Base-by-base conservation (phyloP, 352 stramenopile species). In the Phytophthora hibernalis region DNA sequence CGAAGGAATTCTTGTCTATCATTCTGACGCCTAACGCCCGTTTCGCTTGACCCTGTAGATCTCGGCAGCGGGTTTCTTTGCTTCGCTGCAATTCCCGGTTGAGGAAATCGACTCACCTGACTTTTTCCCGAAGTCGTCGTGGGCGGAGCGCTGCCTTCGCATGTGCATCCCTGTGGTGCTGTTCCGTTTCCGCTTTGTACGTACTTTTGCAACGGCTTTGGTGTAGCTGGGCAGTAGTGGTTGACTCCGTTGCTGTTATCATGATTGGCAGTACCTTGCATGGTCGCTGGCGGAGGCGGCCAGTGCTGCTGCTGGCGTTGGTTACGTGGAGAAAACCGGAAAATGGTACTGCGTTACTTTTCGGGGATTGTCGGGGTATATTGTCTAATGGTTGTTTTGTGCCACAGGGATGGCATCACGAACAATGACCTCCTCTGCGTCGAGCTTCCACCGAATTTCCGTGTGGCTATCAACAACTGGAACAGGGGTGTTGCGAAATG, bases 391-490 rank as follows among this genome's bases (percentile, higher is more conserved):
- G 12, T 20, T 60, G 12, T 22, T 10, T 54, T 38, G 8, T 48
- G n/a, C 31, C 16, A 33, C 51, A 93, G 85, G 87, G 85, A 94
- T 63, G 88, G 88, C 15, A 91, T 96, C 68, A 94, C 80, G 18
- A 96, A 94, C 74, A 94, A 94, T 57, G 82, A 94, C 59, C 79
- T 96, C 38, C 61, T 96, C 5, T 92, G 83, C 37, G 88, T 96
- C 9, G 88, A 96, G 59, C n/a, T 93, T 2, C 88, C 88, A n/a
- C 85, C 80, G n/a, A 96, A 90, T 65, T 77, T 96, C 53, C 88
- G 88, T 44, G 86, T 93, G 18, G 86, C 83, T 21, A 94, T 94
- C 62, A 96, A 96, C 76, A 93, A 91, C 73, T 96, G 88, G 88
- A 96, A 96, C 72, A 96, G 90, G 45, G 87, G 87, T 15, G 88